Base-by-base conservation (phyloP, 495 filamentous ascomycete species). In the Friedmanniomyces endolithicus region DNA sequence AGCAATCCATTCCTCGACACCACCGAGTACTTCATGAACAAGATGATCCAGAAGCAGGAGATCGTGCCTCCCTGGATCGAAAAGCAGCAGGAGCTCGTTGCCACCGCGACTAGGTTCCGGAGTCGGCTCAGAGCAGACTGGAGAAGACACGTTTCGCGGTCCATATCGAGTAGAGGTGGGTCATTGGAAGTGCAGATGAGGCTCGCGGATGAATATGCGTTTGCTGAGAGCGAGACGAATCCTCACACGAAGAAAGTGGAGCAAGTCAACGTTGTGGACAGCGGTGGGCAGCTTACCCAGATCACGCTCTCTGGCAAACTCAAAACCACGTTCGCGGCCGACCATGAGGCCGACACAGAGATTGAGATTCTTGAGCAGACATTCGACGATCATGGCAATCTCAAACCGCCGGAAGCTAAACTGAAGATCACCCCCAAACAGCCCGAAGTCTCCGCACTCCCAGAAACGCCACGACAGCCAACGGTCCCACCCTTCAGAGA, bases 1-100 rank as follows among this genome's bases (percentile, higher is more conserved):
- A 84, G 82, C 57, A 92, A 82, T 63, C 88, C 94, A 0, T 98
- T 92, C 65, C 76, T 97, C 33, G 89, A 97, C 66, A 97, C 92
- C 1, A 97, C 94, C 0, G 90, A 95, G 68, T 96, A 95, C 66
- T 87, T 97, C 61, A 84, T 98, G 83, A 98, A 98, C 67, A 94
- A 94, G 71, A 96, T 97, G 65, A 96, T 98, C 58, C 84, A 96
- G 70, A 85, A 86, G 52, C 92, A 98, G 67, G 92, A 86, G 11
- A 81, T 87, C 43, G 81, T 85, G 2, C 85, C 85, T 0, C 84
- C 84, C 0, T 88, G 85, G 94, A 96, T 98, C 47, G 92, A 97
- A 68, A 97, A 96, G 65, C 92, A 98, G 67, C 92, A 96, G 67
- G 90, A 96, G 61, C 72, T 98, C 8, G 75, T 82, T 6, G 79